Evolutionary conservation across 129 eudicot genomes (phyloP).

Genomic region (Deinandra increscens): DNA sequence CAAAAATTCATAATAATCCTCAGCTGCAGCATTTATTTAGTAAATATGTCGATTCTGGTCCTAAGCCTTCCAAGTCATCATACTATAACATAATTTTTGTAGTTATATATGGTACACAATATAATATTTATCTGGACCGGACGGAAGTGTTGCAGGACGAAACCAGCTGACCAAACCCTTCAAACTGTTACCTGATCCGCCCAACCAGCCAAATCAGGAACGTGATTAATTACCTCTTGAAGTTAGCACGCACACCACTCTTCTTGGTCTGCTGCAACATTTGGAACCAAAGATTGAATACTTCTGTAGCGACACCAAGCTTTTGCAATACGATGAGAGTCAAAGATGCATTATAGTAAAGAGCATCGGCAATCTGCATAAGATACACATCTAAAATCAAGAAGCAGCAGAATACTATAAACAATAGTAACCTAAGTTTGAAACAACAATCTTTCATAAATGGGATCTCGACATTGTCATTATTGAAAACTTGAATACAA

Average conservation of each 20-base stretch:
- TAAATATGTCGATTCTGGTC: not conserved
- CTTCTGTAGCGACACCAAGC: conserved; percentile 69
- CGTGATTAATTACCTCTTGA: conserved; percentile 50
- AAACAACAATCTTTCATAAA: not conserved
- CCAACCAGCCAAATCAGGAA: not conserved
- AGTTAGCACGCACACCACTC: conserved; percentile 60
- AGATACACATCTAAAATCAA: not conserved
- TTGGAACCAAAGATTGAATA: conserved; percentile 86
- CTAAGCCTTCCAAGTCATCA: not conserved
- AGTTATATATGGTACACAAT: not conserved
- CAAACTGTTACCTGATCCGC: not conserved
- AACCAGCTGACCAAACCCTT: not conserved
- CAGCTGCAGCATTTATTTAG: not conserved
- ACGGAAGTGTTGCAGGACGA: not conserved
- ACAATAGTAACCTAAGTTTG: not conserved
- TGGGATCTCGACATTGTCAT: not conserved
- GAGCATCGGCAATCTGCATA: conserved; percentile 71
- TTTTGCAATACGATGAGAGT: conserved; percentile 68
- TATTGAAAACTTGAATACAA: not conserved
- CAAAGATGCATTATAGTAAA: conserved; percentile 69
- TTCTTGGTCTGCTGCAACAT: conserved; percentile 80
- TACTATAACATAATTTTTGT: too few species aligned
- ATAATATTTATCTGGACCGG: not conserved
- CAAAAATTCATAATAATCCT: not conserved
- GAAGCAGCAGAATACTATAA: not conserved